Evolutionary conservation across 2,329 filamentous ascomycete species (phyloP), one percentile per base, ranked within the genome.

Genomic region (Xylariaceae sp.): DNA sequence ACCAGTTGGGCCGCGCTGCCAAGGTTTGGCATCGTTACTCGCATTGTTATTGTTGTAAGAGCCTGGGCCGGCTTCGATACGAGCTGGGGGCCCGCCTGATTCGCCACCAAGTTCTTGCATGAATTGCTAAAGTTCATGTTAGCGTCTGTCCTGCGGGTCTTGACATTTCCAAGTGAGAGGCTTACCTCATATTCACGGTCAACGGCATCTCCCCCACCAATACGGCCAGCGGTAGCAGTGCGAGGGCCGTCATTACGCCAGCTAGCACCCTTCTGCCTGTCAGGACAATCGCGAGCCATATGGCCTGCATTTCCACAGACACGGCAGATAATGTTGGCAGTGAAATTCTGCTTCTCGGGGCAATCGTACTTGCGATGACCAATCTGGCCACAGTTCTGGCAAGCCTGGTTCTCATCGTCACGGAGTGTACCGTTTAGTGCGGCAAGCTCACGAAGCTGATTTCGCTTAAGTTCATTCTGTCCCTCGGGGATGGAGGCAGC

Each of bases 351-450:
- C 73, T 94, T 91, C 77, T 99, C 91, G 11, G 94, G 94, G 67
- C 94, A 99, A 72, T 99, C 94, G 73, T 97, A 97, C 77, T 99
- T 99, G 75, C 94, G 88, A 75, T 99, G 94, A 57, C 94, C 94
- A 62, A 99, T 99, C 81, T 97, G 92, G 66, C 94, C 94, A 75
- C 91, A 99, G 80, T 99, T 99, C 78, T 99, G 94, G 77, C 94
- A 99, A 62, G 94, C 94, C 73, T 99, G 94, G 75, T 99, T 99
- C 73, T 99, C 94, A 68, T 99, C 94, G 70, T 99, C 94, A 79
- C 94, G 93, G 16, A 99, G 87, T 7, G 94, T 99, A 84, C 94
- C 94, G 85, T 99, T 99, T 67, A 99, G 88, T 21, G 94, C 92
- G 36, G 94, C 94, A 61, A 99, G 89, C 74, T 99, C 94, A 75